Percentiles rank a stretch among this genome's conserved stretches.
These are phyloP conservation scores for Trichothecium roseum DNA, from an alignment of 2,329 filamentous ascomycete genomes.

Conservation along the genomic window DNA sequence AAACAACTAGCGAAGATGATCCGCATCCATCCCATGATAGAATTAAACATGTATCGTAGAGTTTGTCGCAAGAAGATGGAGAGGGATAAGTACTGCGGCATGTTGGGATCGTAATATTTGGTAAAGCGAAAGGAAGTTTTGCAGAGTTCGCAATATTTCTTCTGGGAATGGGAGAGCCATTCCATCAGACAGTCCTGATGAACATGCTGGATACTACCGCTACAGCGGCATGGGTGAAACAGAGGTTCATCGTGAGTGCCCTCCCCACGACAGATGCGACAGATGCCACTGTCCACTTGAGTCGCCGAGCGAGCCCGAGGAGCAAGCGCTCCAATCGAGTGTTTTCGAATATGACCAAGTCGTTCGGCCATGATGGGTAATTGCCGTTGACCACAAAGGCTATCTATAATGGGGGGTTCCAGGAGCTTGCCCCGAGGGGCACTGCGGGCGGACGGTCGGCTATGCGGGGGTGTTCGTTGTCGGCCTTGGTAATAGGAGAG, in stretches of 20 bases:
- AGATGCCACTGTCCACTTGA: slow-evolving; percentile 54
- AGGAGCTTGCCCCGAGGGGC: no score
- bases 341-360: no score
- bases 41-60: slow-evolving; percentile 59
- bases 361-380: no score
- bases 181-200: slow-evolving; percentile 98
- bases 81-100: slow-evolving; percentile 76
- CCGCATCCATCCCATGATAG: slow-evolving; percentile 67
- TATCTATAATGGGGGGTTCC: no score
- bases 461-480: no score
- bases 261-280: slow-evolving; percentile 92
- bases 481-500: no score
- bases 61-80: slow-evolving; percentile 75
- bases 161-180: slow-evolving; percentile 96
- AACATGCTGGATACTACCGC: slow-evolving; percentile 95
- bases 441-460: no score
- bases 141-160: slow-evolving; percentile 99
- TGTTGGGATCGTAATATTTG: slow-evolving; percentile 89
- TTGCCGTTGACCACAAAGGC: no score
- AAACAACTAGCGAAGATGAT: slow-evolving; percentile 70
- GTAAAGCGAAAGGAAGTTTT: slow-evolving; percentile 98
- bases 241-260: slow-evolving; percentile 72
- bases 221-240: slow-evolving; percentile 98
- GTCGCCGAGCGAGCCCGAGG: slow-evolving; percentile 17
- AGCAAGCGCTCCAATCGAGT: no score